A percentile compares a stretch with the other conserved stretches of the same genome.
Evolutionary conservation across 2,329 filamentous ascomycete genomes (phyloP).

Genomic region (Aspergillus sp.): DNA sequence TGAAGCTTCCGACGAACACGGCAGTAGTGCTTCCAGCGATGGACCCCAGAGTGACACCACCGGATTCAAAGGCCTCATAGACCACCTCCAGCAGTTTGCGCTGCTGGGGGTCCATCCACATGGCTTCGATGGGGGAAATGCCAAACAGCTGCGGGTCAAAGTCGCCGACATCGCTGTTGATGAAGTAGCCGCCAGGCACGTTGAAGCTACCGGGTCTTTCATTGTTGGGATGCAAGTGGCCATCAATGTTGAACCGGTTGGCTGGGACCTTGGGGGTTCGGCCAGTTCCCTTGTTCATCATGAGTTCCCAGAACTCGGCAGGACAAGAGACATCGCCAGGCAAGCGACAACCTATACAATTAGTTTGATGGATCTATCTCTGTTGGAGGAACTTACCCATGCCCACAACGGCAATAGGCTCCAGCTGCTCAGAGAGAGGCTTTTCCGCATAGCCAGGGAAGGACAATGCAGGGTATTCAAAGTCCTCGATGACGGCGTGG

Average conservation of each 20-base stretch:
- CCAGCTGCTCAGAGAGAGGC: no score
- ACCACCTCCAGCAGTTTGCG: constrained; percentile 6
- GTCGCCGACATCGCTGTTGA: constrained; percentile 1
- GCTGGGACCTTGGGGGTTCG: constrained; percentile 11
- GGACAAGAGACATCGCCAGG: constrained; percentile 13
- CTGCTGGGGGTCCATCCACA: constrained; percentile 8
- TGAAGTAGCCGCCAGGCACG: neutral
- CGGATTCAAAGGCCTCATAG: constrained; percentile 6
- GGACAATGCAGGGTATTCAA: no score
- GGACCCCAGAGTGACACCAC: neutral
- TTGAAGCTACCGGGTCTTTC: constrained; percentile 3
- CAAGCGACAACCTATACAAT: constrained; percentile 4
- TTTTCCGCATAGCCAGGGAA: no score
- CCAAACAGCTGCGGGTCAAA: constrained; percentile 8
- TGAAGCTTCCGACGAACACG: constrained; percentile 6
- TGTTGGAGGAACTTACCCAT: constrained; percentile 8
- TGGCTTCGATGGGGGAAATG: constrained; percentile 12
- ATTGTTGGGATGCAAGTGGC: constrained; percentile 13
- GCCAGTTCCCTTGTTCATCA: constrained; percentile 12
- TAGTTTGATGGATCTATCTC: neutral
- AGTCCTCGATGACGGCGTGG: no score
- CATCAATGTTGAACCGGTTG: constrained; percentile 19
- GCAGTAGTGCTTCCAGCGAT: neutral
- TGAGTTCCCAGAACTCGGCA: constrained; percentile 15
- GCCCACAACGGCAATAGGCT: constrained; percentile 12